These are phyloP conservation scores for Nymphaea thermarum DNA, from an alignment of 164 flowering plant genomes.

Conservation along the genomic window DNA sequence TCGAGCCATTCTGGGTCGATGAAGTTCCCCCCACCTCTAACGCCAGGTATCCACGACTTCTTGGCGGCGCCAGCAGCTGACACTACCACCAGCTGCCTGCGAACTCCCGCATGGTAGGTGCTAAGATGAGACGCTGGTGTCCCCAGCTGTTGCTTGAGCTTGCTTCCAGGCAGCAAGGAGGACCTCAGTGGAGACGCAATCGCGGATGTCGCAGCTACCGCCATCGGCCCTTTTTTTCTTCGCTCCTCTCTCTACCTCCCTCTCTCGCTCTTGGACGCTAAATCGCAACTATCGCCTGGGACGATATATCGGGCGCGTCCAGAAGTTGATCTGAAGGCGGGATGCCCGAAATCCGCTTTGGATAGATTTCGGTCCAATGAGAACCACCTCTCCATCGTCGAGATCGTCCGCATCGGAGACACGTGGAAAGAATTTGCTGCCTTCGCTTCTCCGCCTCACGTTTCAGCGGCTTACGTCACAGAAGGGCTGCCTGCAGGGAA, in stretches of 20 bases:
- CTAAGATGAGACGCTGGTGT: background rate
- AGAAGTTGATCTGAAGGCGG: slow-evolving; percentile 24
- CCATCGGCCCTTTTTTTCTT: background rate
- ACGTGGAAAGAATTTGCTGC: slow-evolving; percentile 25
- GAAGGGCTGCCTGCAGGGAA: no score
- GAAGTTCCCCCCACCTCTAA: slow-evolving; percentile 65
- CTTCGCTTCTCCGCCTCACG: background rate
- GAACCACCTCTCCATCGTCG: slow-evolving; percentile 33
- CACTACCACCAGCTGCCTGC: slow-evolving; percentile 24
- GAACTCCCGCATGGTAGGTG: slow-evolving; percentile 10
- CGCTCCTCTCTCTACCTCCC: background rate
- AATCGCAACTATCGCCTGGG: background rate
- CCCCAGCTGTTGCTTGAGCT: background rate
- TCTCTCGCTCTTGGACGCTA: background rate
- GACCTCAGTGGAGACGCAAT: slow-evolving; percentile 13
- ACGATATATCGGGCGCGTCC: slow-evolving; percentile 19
- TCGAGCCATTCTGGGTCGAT: slow-evolving; percentile 98
- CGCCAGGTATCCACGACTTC: slow-evolving; percentile 92
- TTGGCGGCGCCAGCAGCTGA: slow-evolving; percentile 55
- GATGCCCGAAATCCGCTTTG: slow-evolving; percentile 11
- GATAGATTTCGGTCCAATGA: slow-evolving; percentile 78
- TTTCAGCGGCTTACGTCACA: background rate
- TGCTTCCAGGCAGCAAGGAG: background rate
- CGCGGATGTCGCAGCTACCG: slow-evolving; percentile 56
- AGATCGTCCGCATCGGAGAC: slow-evolving; percentile 15